These are phyloP conservation scores for Candolleomyces eurysporus DNA, from an alignment of 768 basidiomycete species.

Conservation along the genomic window DNA sequence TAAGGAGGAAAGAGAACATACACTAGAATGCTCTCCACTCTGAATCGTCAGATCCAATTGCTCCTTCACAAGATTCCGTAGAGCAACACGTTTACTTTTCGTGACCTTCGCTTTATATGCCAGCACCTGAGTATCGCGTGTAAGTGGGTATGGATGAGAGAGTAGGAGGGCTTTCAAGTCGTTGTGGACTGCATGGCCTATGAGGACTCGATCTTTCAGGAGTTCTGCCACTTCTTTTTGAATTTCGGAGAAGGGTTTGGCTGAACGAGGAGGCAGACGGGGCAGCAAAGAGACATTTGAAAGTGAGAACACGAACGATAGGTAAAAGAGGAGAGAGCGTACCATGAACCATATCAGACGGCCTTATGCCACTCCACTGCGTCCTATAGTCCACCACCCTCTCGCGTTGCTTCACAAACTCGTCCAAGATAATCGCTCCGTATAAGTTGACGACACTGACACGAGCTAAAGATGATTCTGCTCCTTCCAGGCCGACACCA, in stretches of 20 bases:
- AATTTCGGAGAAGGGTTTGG: constrained; percentile 74
- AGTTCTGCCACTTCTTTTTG: constrained; percentile 77
- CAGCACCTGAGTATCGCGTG: constrained; percentile 69
- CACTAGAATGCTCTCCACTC: constrained; percentile 86
- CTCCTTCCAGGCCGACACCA: constrained; percentile 81
- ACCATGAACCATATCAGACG: constrained; percentile 71
- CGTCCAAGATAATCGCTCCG: constrained; percentile 77
- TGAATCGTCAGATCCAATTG: constrained; percentile 83
- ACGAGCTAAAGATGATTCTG: constrained; percentile 82
- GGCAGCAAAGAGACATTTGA: background rate
- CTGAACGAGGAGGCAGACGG: constrained; percentile 30
- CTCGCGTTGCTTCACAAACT: constrained; percentile 83
- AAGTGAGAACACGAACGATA: background rate
- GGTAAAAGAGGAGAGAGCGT: constrained; percentile 13
- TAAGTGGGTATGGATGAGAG: constrained; percentile 62
- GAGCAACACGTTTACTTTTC: constrained; percentile 66
- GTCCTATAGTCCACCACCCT: constrained; percentile 92
- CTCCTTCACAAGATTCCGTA: constrained; percentile 77
- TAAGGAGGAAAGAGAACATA: constrained; percentile 35
- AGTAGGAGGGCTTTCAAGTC: constrained; percentile 82
- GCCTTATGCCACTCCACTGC: constrained; percentile 81
- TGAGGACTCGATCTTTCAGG: constrained; percentile 71
- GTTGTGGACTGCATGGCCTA: constrained; percentile 91
- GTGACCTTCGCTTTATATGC: constrained; percentile 57
- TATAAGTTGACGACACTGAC: constrained; percentile 89